Evolutionary conservation across 768 basidiomycete species (phyloP).

Genomic region (Termitomyces sp.): DNA sequence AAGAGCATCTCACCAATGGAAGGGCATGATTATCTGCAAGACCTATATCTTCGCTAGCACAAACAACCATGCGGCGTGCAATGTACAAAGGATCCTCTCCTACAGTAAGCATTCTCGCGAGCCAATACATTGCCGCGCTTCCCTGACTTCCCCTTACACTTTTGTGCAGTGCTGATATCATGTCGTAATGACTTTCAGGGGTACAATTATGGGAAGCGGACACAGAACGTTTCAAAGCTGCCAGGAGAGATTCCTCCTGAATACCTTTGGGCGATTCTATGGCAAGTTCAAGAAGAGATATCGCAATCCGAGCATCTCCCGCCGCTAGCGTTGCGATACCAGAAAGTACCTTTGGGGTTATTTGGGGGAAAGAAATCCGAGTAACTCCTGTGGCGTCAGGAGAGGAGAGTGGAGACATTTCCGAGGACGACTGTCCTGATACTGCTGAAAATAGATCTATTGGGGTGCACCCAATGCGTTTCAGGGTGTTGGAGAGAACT

Average conservation of each 20-base stretch:
- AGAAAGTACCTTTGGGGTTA: slow-evolving; percentile 41
- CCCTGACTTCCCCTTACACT: slow-evolving; percentile 73
- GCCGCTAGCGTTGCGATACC: slow-evolving; percentile 48
- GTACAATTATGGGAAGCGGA: slow-evolving; percentile 67
- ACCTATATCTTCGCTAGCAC: slow-evolving; percentile 85
- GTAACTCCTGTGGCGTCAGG: slow-evolving; percentile 15
- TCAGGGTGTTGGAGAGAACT: slow-evolving; percentile 51
- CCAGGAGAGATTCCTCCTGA: slow-evolving; percentile 45
- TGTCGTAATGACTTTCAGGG: slow-evolving; percentile 73
- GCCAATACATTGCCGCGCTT: slow-evolving; percentile 81
- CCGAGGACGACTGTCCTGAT: slow-evolving; percentile 3
- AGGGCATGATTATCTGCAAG: slow-evolving; percentile 74
- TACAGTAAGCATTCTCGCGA: slow-evolving; percentile 75
- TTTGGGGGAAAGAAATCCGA: slow-evolving; percentile 22
- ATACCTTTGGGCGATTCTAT: slow-evolving; percentile 36
- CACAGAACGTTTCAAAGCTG: slow-evolving; percentile 55
- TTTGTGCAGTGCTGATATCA: slow-evolving; percentile 85
- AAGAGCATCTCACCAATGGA: slow-evolving; percentile 48
- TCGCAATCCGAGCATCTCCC: slow-evolving; percentile 74
- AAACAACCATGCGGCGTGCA: slow-evolving; percentile 67
- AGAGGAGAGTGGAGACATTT: slow-evolving; percentile 9
- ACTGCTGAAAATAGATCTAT: background rate
- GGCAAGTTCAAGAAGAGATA: slow-evolving; percentile 72
- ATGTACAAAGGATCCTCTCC: slow-evolving; percentile 82
- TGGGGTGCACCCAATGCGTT: slow-evolving; percentile 18